Conservation (phyloP, 1,284 basidiomycete species). For the Ustilago cynodontis region DNA sequence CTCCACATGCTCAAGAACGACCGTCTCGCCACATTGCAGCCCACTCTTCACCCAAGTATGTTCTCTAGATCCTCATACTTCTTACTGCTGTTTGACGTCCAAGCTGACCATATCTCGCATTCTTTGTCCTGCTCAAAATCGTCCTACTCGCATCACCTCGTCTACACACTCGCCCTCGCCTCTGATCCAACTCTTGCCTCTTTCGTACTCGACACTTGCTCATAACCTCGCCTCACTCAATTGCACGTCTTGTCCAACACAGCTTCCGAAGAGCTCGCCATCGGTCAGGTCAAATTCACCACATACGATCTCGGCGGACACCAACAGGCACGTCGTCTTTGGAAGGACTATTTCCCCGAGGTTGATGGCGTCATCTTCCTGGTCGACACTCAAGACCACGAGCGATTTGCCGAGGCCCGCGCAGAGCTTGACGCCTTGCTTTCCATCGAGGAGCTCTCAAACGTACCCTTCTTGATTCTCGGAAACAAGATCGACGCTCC, state of each 20-base stretch:
- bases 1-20: constrained; percentile 99
- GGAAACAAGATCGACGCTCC: constrained; percentile 99
- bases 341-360: constrained; percentile 99
- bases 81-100: background rate
- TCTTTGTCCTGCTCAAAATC: constrained; percentile 35
- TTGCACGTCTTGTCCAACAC: constrained; percentile 8
- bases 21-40: constrained; percentile 95
- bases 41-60: constrained; percentile 97
- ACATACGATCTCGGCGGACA: constrained; percentile 99
- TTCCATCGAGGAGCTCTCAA: constrained; percentile 82
- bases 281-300: constrained; percentile 98
- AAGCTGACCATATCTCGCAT: background rate
- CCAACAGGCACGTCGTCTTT: constrained; percentile 95
- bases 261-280: constrained; percentile 99
- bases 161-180: background rate
- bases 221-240: background rate
- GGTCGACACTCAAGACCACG: constrained; percentile 95
- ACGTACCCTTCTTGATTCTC: constrained; percentile 97
- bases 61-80: constrained; percentile 5
- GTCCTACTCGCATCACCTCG: background rate
- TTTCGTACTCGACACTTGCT: background rate
- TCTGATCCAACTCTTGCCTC: no score
- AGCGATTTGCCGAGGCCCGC: constrained; percentile 95
- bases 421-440: constrained; percentile 95
- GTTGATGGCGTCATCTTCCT: constrained; percentile 99